These are phyloP conservation scores for Pichia inconspicua DNA, from an alignment of 1,139 yeast species.

Conservation along the genomic window DNA sequence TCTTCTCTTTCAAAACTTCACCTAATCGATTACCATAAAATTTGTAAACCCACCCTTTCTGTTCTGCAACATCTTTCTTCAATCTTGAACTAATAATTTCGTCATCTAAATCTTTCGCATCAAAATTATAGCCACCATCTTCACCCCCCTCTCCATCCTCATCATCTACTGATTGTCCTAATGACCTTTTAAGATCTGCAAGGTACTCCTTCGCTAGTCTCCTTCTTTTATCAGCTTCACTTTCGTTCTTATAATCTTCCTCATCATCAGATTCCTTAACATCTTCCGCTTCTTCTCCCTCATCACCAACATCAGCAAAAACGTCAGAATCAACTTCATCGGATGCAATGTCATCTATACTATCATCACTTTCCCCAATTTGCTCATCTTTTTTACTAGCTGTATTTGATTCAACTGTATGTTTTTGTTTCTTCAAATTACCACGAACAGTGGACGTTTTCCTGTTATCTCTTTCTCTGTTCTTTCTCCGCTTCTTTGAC, in stretches of 20 bases:
- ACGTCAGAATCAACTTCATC: conserved; percentile 36
- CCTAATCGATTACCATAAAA: conserved; percentile 36
- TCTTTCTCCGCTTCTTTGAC: conserved; percentile 44
- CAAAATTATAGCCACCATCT: conserved; percentile 53
- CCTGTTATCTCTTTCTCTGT: conserved; percentile 38
- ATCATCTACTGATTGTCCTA: conserved; percentile 8
- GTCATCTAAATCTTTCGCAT: conserved; percentile 86
- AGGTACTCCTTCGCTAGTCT: conserved; percentile 89
- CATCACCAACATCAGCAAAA: conserved; percentile 31
- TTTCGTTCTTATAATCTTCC: conserved; percentile 66
- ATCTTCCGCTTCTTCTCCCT: conserved; percentile 29
- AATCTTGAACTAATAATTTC: conserved; percentile 77
- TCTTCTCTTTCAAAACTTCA: conserved; percentile 34
- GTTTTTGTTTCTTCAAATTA: conserved; percentile 15
- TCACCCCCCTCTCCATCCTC: conserved; percentile 27
- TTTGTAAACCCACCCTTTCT: conserved; percentile 74
- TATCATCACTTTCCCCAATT: conserved; percentile 14
- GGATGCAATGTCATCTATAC: conserved; percentile 27
- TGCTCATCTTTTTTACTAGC: background rate
- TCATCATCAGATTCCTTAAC: conserved; percentile 50
- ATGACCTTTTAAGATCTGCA: conserved; percentile 50
- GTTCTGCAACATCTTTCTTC: conserved; percentile 84
- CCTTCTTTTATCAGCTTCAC: conserved; percentile 89
- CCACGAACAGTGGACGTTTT: conserved; percentile 17
- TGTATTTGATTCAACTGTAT: conserved; percentile 8